A percentile compares a stretch with the other conserved stretches of the same genome.
phyloP scores from a whole-genome alignment of 768 basidiomycete species.

The Omphalotus guepiniiformis region DNA sequence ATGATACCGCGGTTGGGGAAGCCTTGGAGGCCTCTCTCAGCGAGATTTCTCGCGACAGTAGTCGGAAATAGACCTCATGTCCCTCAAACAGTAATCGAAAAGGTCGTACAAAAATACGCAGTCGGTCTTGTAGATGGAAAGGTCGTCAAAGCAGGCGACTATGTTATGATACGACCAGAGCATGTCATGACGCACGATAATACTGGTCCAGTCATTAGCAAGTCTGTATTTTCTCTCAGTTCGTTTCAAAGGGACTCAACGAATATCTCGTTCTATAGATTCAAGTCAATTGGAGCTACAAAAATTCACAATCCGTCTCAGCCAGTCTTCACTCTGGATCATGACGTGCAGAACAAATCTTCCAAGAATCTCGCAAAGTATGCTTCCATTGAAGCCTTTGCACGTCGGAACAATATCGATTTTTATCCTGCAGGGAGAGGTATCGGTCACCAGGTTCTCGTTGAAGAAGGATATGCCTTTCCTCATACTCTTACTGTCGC shows the following conservation, averaged over 20 bases:
- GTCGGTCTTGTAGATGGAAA: constrained; percentile 82
- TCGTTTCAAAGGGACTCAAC: constrained; percentile 6
- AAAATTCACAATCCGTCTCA: constrained; percentile 76
- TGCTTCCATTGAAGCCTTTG: constrained; percentile 86
- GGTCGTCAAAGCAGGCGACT: constrained; percentile 89
- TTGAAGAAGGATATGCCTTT: constrained; percentile 98
- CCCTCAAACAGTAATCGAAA: constrained; percentile 92
- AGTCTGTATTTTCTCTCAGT: constrained; percentile 46
- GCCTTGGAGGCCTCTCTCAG: too few relatives aligned
- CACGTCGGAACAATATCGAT: constrained; percentile 78
- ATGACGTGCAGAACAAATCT: constrained; percentile 96
- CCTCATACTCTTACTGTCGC: constrained; percentile 94
- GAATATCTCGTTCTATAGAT: constrained; percentile 43
- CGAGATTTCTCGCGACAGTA: constrained; percentile 29
- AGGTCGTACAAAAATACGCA: constrained; percentile 95
- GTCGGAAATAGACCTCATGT: constrained; percentile 23
- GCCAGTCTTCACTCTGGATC: constrained; percentile 94
- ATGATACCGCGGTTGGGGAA: too few relatives aligned
- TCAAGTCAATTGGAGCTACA: constrained; percentile 91
- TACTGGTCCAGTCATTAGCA: constrained; percentile 96
- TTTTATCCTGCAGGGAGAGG: constrained; percentile 98
- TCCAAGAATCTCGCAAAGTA: constrained; percentile 91
- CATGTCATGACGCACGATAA: constrained; percentile 99
- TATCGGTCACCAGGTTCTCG: constrained; percentile 95
- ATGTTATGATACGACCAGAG: constrained; percentile 98